Evolutionary conservation across 768 basidiomycete species (phyloP).

Genomic region (Pulveroboletus sp.): DNA sequence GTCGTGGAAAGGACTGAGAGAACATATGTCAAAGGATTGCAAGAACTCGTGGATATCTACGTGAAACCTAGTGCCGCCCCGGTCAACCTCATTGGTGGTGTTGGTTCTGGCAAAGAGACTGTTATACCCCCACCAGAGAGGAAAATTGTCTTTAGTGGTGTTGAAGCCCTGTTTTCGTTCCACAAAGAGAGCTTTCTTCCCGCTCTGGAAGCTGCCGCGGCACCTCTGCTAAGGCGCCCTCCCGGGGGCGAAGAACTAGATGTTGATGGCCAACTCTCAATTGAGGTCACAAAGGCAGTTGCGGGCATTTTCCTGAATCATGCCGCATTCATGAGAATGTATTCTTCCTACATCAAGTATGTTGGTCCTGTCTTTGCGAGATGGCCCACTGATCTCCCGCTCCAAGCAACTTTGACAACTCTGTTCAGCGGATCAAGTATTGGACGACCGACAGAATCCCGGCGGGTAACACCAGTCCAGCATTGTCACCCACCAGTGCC

Average conservation of each 20-base stretch:
- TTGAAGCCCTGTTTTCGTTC: slow-evolving; percentile 88
- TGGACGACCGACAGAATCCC: slow-evolving; percentile 67
- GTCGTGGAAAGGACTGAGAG: slow-evolving; percentile 72
- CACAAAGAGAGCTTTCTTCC: slow-evolving; percentile 92
- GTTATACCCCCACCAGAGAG: slow-evolving; percentile 83
- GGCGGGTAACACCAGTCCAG: slow-evolving; percentile 37
- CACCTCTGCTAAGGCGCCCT: slow-evolving; percentile 54
- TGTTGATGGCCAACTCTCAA: slow-evolving; percentile 67
- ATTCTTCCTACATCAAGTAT: slow-evolving; percentile 96
- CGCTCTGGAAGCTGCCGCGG: slow-evolving; percentile 75
- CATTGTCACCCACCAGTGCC: slow-evolving; percentile 53
- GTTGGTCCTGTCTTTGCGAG: slow-evolving; percentile 25
- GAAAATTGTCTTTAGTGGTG: slow-evolving; percentile 85
- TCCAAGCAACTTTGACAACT: slow-evolving; percentile 87
- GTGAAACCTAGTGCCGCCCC: slow-evolving; percentile 77
- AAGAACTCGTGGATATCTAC: slow-evolving; percentile 93
- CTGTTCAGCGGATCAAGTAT: slow-evolving; percentile 78
- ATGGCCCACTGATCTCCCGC: slow-evolving; percentile 10
- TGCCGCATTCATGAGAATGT: slow-evolving; percentile 98
- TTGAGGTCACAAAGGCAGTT: slow-evolving; percentile 72
- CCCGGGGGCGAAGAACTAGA: slow-evolving; percentile 51
- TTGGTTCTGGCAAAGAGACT: slow-evolving; percentile 74
- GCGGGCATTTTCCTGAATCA: slow-evolving; percentile 90
- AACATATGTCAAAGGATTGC: slow-evolving; percentile 90
- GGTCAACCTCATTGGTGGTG: slow-evolving; percentile 65